Evolutionary conservation across 441 rosid species (phyloP).

Genomic region (Corymbia citriodora): DNA sequence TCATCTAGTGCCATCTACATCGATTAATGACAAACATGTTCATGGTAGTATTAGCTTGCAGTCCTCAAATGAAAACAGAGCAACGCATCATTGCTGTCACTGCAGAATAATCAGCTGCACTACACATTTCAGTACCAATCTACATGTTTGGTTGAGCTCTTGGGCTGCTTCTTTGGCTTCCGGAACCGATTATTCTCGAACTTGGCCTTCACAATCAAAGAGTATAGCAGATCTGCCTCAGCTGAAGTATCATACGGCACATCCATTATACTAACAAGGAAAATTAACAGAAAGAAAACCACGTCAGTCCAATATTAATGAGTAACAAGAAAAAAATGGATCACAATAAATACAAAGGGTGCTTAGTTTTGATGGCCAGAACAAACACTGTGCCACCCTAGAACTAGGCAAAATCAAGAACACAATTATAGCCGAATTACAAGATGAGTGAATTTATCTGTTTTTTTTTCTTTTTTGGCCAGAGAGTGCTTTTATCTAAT

Average conservation of each 20-base stretch:
- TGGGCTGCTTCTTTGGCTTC: slow-evolving; percentile 80
- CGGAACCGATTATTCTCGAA: slow-evolving; percentile 71
- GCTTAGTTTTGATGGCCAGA: no score
- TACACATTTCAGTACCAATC: slow-evolving; percentile 49
- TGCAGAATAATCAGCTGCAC: background rate
- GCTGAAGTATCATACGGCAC: slow-evolving; percentile 67
- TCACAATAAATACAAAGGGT: no score
- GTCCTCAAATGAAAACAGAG: background rate
- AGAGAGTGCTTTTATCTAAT: background rate
- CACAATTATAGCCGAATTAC: background rate
- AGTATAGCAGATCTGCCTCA: slow-evolving; percentile 67
- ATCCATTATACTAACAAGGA: slow-evolving; percentile 38
- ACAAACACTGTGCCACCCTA: background rate
- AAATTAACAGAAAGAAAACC: background rate
- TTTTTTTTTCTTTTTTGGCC: background rate
- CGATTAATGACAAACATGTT: background rate
- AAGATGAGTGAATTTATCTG: background rate
- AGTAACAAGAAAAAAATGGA: background rate
- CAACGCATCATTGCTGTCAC: background rate
- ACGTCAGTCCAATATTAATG: no score
- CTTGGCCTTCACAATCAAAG: slow-evolving; percentile 65
- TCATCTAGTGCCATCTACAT: background rate
- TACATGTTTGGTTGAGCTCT: slow-evolving; percentile 50
- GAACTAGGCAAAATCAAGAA: background rate
- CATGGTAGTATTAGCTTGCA: background rate